These are phyloP conservation scores for Candida patagonica DNA, from an alignment of 805 yeast species.

Conservation along the genomic window DNA sequence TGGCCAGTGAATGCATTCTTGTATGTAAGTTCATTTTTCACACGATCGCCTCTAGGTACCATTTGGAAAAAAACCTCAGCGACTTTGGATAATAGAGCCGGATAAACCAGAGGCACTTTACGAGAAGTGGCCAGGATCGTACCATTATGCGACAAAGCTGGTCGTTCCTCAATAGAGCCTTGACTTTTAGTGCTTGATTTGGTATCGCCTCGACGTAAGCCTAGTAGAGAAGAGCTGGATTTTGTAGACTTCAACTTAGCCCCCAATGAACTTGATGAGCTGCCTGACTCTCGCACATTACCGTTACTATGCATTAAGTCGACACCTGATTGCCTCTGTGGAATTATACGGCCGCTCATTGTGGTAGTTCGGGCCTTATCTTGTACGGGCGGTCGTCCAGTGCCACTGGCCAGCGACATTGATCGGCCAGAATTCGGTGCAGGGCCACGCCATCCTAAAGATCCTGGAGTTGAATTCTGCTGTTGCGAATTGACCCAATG, in stretches of 20 bases:
- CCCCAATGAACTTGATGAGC: constrained; percentile 8
- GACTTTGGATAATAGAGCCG: constrained; percentile 80
- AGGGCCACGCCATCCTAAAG: background rate
- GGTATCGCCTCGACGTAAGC: constrained; percentile 4
- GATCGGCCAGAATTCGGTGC: background rate
- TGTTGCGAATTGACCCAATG: background rate
- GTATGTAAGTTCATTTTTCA: constrained; percentile 84
- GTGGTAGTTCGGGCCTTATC: constrained; percentile 13
- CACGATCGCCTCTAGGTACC: constrained; percentile 63
- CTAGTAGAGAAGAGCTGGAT: constrained; percentile 7
- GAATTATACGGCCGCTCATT: constrained; percentile 20
- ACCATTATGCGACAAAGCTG: background rate
- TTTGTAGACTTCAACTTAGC: constrained; percentile 6
- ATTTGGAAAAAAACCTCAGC: constrained; percentile 68
- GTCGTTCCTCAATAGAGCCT: constrained; percentile 13
- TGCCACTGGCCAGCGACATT: background rate
- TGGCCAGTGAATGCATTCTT: constrained; percentile 90
- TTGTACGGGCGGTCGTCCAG: background rate
- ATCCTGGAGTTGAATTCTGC: background rate
- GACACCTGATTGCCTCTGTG: constrained; percentile 14
- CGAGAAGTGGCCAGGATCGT: constrained; percentile 41
- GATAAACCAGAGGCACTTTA: constrained; percentile 67
- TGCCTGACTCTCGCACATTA: background rate
- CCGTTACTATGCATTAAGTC: background rate
- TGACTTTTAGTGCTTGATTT: constrained; percentile 8